Evolutionary conservation across 2,329 filamentous ascomycete species (phyloP).

Genomic region (Cadophora luteo-olivacea): DNA sequence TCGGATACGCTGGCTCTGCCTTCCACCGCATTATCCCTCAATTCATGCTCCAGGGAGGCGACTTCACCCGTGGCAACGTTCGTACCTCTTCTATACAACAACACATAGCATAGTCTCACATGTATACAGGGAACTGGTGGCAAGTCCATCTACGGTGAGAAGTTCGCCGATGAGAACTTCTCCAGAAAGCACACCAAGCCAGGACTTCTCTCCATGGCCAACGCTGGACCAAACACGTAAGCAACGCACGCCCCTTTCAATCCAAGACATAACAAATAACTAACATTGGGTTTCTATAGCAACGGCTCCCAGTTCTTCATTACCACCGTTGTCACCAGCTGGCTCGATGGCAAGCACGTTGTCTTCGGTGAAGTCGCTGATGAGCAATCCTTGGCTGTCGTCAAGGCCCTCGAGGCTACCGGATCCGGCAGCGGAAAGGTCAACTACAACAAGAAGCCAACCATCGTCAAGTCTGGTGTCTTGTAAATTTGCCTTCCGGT

Average conservation of each 20-base stretch:
- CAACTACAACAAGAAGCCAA: conserved; percentile 62
- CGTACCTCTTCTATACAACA: conserved; percentile 46
- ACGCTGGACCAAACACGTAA: conserved; percentile 92
- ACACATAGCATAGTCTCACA: conserved; percentile 63
- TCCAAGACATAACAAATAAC: conserved; percentile 61
- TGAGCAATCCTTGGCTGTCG: conserved; percentile 52
- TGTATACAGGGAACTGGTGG: conserved; percentile 75
- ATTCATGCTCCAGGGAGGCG: conserved; percentile 96
- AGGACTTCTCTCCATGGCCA: conserved; percentile 92
- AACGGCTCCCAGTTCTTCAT: conserved; percentile 99
- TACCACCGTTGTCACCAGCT: conserved; percentile 88
- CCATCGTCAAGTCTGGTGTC: conserved; percentile 61
- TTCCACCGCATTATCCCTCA: conserved; percentile 94
- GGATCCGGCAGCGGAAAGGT: conserved; percentile 62
- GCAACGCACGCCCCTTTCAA: conserved; percentile 62
- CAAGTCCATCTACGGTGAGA: conserved; percentile 94
- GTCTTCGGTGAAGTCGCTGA: conserved; percentile 78
- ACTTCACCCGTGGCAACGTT: conserved; percentile 93
- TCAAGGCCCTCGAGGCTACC: conserved; percentile 67
- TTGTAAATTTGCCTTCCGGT: conserved; percentile 47
- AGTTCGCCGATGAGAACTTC: conserved; percentile 96
- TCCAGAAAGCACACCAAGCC: conserved; percentile 72
- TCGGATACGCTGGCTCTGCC: conserved; percentile 80
- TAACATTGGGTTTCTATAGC: conserved; percentile 61
- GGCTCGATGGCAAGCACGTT: conserved; percentile 84